Percentiles rank a stretch among this genome's conserved stretches.
Evolutionary conservation across 169 alveolate genomes (phyloP).

Genomic region (Plasmodium gallinaceum): DNA sequence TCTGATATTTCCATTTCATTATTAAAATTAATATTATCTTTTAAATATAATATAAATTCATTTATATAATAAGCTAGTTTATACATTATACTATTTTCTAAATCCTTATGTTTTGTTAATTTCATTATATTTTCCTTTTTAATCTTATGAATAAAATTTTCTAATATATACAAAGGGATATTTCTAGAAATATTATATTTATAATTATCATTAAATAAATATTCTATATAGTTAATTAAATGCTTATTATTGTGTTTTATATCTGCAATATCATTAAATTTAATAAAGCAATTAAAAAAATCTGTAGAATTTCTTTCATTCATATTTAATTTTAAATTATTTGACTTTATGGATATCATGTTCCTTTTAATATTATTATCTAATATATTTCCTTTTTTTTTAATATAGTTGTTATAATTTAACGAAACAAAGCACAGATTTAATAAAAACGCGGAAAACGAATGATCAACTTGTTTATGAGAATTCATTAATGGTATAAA

Average conservation of each 20-base stretch:
- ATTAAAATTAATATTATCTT: slow-evolving; percentile 34
- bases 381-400: neutral
- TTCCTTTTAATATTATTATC: slow-evolving; percentile 4
- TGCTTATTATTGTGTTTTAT: slow-evolving; percentile 27
- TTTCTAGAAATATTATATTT: slow-evolving; percentile 9
- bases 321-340: slow-evolving; percentile 7
- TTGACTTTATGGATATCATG: neutral
- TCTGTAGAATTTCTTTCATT: slow-evolving; percentile 1
- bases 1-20: slow-evolving; percentile 3
- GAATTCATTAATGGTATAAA: slow-evolving; percentile 46
- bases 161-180: slow-evolving; percentile 60
- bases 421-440: slow-evolving; percentile 58
- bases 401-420: slow-evolving; percentile 8
- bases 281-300: slow-evolving; percentile 36
- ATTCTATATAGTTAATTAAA: slow-evolving; percentile 38
- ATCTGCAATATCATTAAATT: slow-evolving; percentile 20
- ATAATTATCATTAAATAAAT: slow-evolving; percentile 23
- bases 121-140: slow-evolving; percentile 53
- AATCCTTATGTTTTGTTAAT: slow-evolving; percentile 50
- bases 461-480: slow-evolving; percentile 73
- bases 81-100: slow-evolving; percentile 72
- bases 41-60: slow-evolving; percentile 71
- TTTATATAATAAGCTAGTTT: slow-evolving; percentile 70
- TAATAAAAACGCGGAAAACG: slow-evolving; percentile 61
- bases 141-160: slow-evolving; percentile 57